These are phyloP conservation scores for Ganoderma leucocontextum DNA, from an alignment of 1,284 basidiomycete genomes.

Conservation along the genomic window DNA sequence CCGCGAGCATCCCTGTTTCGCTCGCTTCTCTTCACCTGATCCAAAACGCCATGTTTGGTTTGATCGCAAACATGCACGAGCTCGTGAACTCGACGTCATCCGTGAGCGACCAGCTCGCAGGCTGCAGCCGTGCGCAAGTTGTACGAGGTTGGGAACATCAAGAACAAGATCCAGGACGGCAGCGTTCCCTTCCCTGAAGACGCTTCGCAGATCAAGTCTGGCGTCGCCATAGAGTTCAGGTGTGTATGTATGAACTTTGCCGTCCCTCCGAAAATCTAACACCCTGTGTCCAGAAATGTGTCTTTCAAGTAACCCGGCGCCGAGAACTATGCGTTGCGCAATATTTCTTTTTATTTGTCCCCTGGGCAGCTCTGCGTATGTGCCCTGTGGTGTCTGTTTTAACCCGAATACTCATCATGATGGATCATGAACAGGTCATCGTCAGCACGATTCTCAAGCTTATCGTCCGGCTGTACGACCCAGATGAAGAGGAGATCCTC, in stretches of 20 bases:
- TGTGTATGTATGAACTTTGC: conserved; percentile 30
- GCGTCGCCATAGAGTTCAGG: conserved; percentile 74
- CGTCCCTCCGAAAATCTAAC: background rate
- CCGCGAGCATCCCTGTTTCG: conserved; percentile 73
- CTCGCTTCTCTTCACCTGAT: conserved; percentile 76
- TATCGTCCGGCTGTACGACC: conserved; percentile 66
- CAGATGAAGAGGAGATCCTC: conserved; percentile 71
- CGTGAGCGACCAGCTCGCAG: conserved; percentile 62
- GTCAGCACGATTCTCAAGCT: conserved; percentile 82
- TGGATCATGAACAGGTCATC: conserved; percentile 59
- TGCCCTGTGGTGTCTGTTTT: conserved; percentile 14
- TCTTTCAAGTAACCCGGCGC: conserved; percentile 76
- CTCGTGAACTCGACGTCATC: conserved; percentile 60
- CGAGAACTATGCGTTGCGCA: conserved; percentile 60
- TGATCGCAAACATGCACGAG: conserved; percentile 58
- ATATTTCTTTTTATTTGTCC: conserved; percentile 74
- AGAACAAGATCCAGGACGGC: conserved; percentile 68
- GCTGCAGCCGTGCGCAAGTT: conserved; percentile 65
- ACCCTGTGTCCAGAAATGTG: conserved; percentile 57
- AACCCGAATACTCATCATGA: background rate
- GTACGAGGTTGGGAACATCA: conserved; percentile 70
- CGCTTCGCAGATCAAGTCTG: conserved; percentile 54
- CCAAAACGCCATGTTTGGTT: conserved; percentile 61
- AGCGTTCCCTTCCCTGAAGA: conserved; percentile 67
- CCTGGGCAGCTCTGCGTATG: conserved; percentile 78